Evolutionary conservation across 805 yeast species (phyloP).

Genomic region (Lipomyces starkeyi): DNA sequence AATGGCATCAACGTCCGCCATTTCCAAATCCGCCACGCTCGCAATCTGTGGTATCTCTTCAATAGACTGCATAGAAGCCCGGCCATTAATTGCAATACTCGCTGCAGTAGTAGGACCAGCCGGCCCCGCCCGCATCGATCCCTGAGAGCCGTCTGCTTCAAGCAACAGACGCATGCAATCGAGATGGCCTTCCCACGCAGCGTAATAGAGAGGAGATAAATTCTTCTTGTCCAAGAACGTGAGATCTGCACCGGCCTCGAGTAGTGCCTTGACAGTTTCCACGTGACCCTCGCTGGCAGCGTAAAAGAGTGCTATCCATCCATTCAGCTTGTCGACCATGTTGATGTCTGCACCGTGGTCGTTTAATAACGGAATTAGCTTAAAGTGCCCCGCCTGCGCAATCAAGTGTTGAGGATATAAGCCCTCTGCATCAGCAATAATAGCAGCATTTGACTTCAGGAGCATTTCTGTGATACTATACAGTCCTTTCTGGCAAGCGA

Average conservation of each 20-base stretch:
- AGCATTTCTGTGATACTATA: conserved; percentile 69
- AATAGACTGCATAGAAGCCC: not conserved
- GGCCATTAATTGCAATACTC: not conserved
- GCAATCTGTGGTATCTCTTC: not conserved
- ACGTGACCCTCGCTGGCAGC: conserved; percentile 86
- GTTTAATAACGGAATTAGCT: conserved; percentile 66
- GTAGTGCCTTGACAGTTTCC: conserved; percentile 69
- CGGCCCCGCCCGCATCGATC: not conserved
- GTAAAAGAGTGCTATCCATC: conserved; percentile 93
- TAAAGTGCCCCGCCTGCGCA: conserved; percentile 79
- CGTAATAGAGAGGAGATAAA: conserved; percentile 80
- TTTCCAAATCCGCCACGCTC: conserved; percentile 12
- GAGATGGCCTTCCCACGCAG: conserved; percentile 93
- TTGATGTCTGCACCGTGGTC: conserved; percentile 70
- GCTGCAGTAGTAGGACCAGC: not conserved
- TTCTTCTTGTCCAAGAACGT: conserved; percentile 77
- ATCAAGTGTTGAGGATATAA: conserved; percentile 85
- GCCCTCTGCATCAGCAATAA: conserved; percentile 79
- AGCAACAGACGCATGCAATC: conserved; percentile 75
- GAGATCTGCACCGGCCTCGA: conserved; percentile 74
- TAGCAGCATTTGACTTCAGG: conserved; percentile 51
- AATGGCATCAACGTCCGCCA: conserved; percentile 65
- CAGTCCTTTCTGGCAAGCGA: conserved; percentile 88
- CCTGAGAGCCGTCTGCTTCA: conserved; percentile 43
- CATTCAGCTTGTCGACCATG: conserved; percentile 79